These are phyloP conservation scores for Gloeostereum incarnatum DNA, from an alignment of 768 basidiomycete genomes.

Conservation along the genomic window DNA sequence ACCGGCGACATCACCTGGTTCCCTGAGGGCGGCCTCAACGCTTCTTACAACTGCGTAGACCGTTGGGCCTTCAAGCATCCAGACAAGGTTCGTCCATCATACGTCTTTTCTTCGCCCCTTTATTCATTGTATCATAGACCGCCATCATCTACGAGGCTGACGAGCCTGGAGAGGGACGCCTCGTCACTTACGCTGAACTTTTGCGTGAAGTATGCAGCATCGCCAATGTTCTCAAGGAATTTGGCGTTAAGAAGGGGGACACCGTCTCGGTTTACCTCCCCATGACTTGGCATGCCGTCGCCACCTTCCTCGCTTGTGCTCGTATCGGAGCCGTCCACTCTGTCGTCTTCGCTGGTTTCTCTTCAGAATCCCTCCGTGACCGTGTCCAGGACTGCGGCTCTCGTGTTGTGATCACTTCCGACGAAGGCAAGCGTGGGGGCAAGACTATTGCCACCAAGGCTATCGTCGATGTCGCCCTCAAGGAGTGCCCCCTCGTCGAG, in stretches of 20 bases:
- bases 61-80: slow-evolving; percentile 91
- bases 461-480: slow-evolving; percentile 88
- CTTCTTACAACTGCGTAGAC: slow-evolving; percentile 96
- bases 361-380: slow-evolving; percentile 88
- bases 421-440: slow-evolving; percentile 91
- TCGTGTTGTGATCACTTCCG: slow-evolving; percentile 89
- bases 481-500: slow-evolving; percentile 77
- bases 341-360: slow-evolving; percentile 97
- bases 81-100: slow-evolving; percentile 43
- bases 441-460: slow-evolving; percentile 91
- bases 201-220: slow-evolving; percentile 82
- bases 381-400: slow-evolving; percentile 84
- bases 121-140: slow-evolving; percentile 33
- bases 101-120: not conserved
- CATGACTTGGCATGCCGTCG: slow-evolving; percentile 93
- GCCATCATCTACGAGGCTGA: slow-evolving; percentile 99
- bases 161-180: slow-evolving; percentile 73
- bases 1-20: slow-evolving; percentile 93
- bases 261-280: slow-evolving; percentile 90
- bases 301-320: slow-evolving; percentile 95
- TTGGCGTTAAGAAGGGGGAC: slow-evolving; percentile 85
- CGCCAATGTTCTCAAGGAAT: slow-evolving; percentile 84
- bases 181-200: slow-evolving; percentile 77
- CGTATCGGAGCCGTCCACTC: slow-evolving; percentile 96
- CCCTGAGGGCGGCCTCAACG: slow-evolving; percentile 89